Evolutionary conservation across 345 rosid species (phyloP), one percentile per base, ranked within the genome.

Genomic region (Lepidium sativum): DNA sequence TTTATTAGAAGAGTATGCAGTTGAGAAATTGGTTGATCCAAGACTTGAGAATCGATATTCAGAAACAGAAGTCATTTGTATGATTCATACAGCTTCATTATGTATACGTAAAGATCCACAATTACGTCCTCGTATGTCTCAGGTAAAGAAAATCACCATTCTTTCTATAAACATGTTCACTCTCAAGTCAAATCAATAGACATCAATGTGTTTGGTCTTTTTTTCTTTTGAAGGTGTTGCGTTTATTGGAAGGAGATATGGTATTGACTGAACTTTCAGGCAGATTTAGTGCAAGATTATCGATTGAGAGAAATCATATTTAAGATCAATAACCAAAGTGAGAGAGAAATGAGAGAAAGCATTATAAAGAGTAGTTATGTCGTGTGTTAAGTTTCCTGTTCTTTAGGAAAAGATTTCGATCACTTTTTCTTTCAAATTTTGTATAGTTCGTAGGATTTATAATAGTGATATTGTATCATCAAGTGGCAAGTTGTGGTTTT

Each of bases 81-180:
- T 91, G 96, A 86, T 95, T 56, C 91, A 91, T 27, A 91, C 99
- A 38, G 97, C 99, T 73, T 91, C 96, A 0, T 76, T 84, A 54
- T 94, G 99, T 71, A 84, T 88, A 68, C 72, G 91, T 5, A 80
- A 87, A 34, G 96, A 94, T 72, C 96, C 99, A 57, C 88, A 79
- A 38, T 75, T 79, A 29, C 84, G 99, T 82, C 96, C 97, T 54
- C 95, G 99, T 3, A 88, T 94, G 92, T 91, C 99, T 64, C 92
- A 94, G 97, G 99, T 94, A 73, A 25, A 16, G 39, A 40, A 63
- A 55, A 25, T 25, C 41, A 29, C 15, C 15, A 14, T 6, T 60
- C 50, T 67, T 5, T 23, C 3, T 25, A 0, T 67, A 37, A 48
- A 56, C 56, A 44, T 17, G 20, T 7, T 12, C 68, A 18, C 34